Base-by-base conservation (phyloP, 108 stramenopile species). In the Schizochytrium sp. region DNA sequence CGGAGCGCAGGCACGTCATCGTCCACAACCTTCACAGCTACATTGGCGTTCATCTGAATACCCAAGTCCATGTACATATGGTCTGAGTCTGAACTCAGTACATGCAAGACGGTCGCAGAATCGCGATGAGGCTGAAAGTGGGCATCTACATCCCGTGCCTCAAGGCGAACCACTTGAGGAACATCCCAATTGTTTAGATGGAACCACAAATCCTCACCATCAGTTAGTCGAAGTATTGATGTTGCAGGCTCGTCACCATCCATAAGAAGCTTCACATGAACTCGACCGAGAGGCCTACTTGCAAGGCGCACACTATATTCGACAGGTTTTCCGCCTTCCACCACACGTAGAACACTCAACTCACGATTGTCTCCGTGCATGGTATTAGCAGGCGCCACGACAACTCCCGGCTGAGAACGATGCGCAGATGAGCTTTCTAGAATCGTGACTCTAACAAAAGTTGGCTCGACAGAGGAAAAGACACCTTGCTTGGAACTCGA, bases 1-100 rank as follows among this genome's bases (percentile, higher is more conserved):
- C 47, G 47, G 47, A 83, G 10, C 8, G 76, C 76, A 10, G 76
- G 76, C 1, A 28, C 47, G 3, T 83, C 55, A 53, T 55, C 76
- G 47, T 83, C 40, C 8, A 83, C 76, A 10, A 83, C 76, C 50
- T 55, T 83, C 47, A 55, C 53, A 17, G 49, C 53, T 17, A 49
- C 76, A 40, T 50, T 10, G 5, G 76, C 76, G 12, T 40, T 53
- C 28, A 53, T 5, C n/a, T 83, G 47, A 8, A 55, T 13, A 40
- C 47, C 76, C 3, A 50, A 13, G 5, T 50, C 47, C 0, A 10
- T 5, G 53, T 83, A 83, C 15, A 3, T n/a, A 5, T 17, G 3
- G 28, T 83, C 76, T 0, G 76, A 19, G 13, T 46, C 45, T 5
- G 76, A 83, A 53, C 50, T n/a, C 12, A 83, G 8, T 1, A 28